These are phyloP conservation scores for Scalesia atractyloides DNA, from an alignment of 129 eudicot genomes.

Conservation along the genomic window DNA sequence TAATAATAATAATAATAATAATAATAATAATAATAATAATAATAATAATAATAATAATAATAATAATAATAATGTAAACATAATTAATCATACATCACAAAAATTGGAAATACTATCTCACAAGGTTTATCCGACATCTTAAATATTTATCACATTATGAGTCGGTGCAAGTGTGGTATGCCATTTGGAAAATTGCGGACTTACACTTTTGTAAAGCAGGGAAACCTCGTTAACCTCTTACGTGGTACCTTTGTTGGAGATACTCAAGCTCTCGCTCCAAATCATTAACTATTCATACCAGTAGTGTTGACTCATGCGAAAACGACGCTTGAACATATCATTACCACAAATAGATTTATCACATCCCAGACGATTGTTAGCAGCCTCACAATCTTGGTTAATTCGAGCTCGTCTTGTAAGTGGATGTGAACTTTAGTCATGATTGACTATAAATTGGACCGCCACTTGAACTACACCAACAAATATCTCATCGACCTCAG, in stretches of 20 bases:
- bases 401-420: neutral
- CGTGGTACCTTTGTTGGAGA: no score
- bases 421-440: neutral
- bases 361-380: neutral
- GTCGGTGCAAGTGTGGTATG: neutral
- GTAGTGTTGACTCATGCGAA: neutral
- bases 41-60: no score
- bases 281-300: neutral
- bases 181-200: neutral
- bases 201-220: neutral
- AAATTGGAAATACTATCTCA: neutral
- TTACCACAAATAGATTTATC: neutral
- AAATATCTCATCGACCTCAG: neutral
- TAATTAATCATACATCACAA: neutral
- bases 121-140: neutral
- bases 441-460: neutral
- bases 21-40: no score
- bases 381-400: neutral
- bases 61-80: neutral
- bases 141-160: neutral
- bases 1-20: no score
- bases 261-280: neutral
- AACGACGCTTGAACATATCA: neutral
- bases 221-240: neutral
- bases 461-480: neutral